Evolutionary conservation across 129 eudicot species (phyloP), one percentile per base, ranked within the genome.

Genomic region (Saussurea involucrata): DNA sequence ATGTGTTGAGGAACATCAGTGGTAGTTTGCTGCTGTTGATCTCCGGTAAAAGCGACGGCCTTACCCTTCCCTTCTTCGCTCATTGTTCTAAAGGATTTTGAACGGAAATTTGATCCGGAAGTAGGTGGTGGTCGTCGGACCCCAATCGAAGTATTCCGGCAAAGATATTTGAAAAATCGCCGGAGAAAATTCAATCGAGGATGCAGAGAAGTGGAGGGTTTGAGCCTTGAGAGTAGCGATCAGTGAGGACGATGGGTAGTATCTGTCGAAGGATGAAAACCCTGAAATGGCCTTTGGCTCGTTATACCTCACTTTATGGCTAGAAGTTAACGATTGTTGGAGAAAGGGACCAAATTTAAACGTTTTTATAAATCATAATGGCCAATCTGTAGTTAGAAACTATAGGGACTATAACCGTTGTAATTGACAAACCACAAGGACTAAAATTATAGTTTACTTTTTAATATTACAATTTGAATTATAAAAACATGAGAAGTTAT

Each of bases 11-110:
- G 25, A 18, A 29, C 24, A 76, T 76, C 58, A 13, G 21, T 28
- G 13, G 72, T 22, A 9, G 77, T 9, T 36, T 71, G 83, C 78
- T 60, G 40, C 69, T 69, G 71, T 58, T 74, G 80, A 74, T 73
- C 74, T 17, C 68, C 84, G 40, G 73, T 28, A 11, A 72, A 63
- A 63, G 17, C 33, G 28, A 57, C 71, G 63, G 29, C 33, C 53
- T 32, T 80, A n/a, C 34, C 61, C 24, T 74, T 67, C 42, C 22
- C 78, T 28, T 66, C 34, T 53, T 21, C 70, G 6, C 11, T 58
- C 84, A 81, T 81, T 36, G 66, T 55, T 27, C 29, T 46, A 27
- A 0, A 22, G 1, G 6, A 53, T 1, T 49, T 73, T 79, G 73
- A 69, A 70, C 3, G 2, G 53, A 42, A 31, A 13, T 46, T 72